Evolutionary conservation across 2,329 filamentous ascomycete genomes (phyloP).

Genomic region (Fusarium miscanthi): DNA sequence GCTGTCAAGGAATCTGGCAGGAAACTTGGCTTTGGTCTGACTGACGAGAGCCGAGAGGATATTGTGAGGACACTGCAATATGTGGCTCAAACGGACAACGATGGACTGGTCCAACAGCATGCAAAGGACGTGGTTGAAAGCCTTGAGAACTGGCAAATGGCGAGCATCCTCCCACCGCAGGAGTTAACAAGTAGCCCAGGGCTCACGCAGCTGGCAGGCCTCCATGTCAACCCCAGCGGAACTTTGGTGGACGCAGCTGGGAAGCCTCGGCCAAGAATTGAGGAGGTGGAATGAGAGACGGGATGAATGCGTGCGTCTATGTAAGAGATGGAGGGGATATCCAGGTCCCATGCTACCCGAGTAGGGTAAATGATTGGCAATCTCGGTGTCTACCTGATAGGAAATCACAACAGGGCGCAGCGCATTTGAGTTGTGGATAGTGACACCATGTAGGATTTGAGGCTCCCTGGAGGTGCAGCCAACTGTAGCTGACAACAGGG

Average conservation of each 20-base stretch:
- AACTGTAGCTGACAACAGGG: not conserved
- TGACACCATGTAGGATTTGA: conserved; percentile 28
- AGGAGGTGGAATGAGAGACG: conserved; percentile 68
- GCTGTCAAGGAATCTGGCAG: conserved; percentile 59
- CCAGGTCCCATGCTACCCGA: conserved; percentile 21
- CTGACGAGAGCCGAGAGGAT: conserved; percentile 66
- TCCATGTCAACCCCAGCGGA: conserved; percentile 51
- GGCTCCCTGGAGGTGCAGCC: not conserved
- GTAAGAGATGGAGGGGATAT: conserved; percentile 8
- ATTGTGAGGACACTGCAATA: conserved; percentile 72
- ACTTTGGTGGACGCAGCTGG: conserved; percentile 41
- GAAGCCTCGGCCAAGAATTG: conserved; percentile 59
- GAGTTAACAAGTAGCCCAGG: conserved; percentile 38
- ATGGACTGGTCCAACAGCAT: conserved; percentile 75
- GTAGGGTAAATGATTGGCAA: conserved; percentile 39
- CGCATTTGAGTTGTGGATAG: conserved; percentile 24
- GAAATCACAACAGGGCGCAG: conserved; percentile 31
- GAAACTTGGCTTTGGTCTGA: conserved; percentile 65
- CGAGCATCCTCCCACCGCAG: conserved; percentile 57
- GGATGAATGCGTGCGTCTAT: conserved; percentile 8
- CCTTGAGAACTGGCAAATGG: conserved; percentile 70
- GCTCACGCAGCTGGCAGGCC: conserved; percentile 52
- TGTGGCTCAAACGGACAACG: conserved; percentile 72
- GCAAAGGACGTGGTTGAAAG: conserved; percentile 75
- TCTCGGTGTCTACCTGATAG: conserved; percentile 39